Evolutionary conservation across 106 monocot species (phyloP).

Genomic region (Acorus calamus): DNA sequence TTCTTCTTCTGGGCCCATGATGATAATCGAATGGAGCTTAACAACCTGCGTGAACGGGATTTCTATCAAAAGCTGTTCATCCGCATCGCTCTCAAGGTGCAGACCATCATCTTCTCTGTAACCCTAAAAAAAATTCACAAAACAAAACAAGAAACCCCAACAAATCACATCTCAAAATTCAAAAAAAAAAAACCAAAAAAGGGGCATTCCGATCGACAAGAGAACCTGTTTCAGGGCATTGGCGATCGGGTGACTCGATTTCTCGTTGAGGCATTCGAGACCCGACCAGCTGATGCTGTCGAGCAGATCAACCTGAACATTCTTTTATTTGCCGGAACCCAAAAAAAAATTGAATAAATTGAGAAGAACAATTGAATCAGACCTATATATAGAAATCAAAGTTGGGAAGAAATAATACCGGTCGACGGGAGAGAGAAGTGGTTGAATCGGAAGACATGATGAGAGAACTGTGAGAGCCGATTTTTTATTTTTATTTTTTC

Average conservation of each 20-base stretch:
- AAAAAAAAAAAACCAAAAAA: background rate
- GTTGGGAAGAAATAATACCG: too few relatives aligned
- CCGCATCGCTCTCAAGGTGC: constrained; percentile 81
- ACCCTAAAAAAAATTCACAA: constrained; percentile 39
- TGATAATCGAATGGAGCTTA: constrained; percentile 66
- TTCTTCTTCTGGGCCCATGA: constrained; percentile 85
- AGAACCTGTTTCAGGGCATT: constrained; percentile 78
- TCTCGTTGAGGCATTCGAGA: constrained; percentile 93
- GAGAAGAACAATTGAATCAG: background rate
- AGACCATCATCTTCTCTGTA: constrained; percentile 84
- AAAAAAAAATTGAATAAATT: background rate
- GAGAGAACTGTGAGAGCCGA: too few relatives aligned
- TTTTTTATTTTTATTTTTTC: too few relatives aligned
- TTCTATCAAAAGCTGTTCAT: constrained; percentile 81
- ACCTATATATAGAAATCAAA: too few relatives aligned
- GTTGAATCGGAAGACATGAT: too few relatives aligned
- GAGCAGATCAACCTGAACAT: constrained; percentile 72
- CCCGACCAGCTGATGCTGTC: constrained; percentile 90
- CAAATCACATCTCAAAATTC: background rate
- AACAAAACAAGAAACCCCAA: background rate
- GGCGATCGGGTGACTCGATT: constrained; percentile 33
- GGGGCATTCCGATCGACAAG: background rate
- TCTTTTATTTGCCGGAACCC: too few relatives aligned
- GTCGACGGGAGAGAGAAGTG: too few relatives aligned
- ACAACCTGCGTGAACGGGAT: constrained; percentile 85